A percentile compares a stretch with the other conserved stretches of the same genome.
phyloP scores from a whole-genome alignment of 208 protist species.

The Wallacemonas sp. region DNA sequence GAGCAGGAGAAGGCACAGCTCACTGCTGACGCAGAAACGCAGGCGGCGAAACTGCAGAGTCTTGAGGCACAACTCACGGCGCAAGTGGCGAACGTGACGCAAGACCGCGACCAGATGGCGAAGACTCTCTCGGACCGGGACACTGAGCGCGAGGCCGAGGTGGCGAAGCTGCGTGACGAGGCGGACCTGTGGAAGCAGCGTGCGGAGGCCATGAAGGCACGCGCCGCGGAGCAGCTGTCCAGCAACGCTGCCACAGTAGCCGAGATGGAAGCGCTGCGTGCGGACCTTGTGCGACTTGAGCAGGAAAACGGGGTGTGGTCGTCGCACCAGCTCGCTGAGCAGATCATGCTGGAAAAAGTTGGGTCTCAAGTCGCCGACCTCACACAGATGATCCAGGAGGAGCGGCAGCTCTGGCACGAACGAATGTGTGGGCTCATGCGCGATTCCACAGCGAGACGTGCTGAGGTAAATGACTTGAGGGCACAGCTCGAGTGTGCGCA shows the following conservation, averaged over 20 bases:
- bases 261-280: too few species aligned
- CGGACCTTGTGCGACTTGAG: background rate
- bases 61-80: background rate
- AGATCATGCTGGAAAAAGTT: background rate
- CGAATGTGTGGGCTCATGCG: background rate
- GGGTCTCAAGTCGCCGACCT: background rate
- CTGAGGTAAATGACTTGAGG: too few species aligned
- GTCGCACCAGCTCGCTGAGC: background rate
- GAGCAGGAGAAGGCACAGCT: background rate
- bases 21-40: background rate
- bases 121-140: background rate
- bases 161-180: conserved; percentile 8
- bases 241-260: too few species aligned
- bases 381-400: conserved; percentile 3
- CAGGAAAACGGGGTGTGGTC: background rate
- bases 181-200: conserved; percentile 3
- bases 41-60: background rate
- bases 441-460: too few species aligned
- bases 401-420: background rate
- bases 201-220: conserved; percentile 3
- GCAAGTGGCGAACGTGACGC: background rate
- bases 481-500: too few species aligned
- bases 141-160: background rate
- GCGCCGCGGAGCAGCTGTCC: background rate
- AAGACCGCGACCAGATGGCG: background rate